A percentile compares a stretch with the other conserved stretches of the same genome.
These are phyloP conservation scores for Dissoconium aciculare DNA, from an alignment of 2,329 filamentous ascomycete genomes.

Conservation along the genomic window DNA sequence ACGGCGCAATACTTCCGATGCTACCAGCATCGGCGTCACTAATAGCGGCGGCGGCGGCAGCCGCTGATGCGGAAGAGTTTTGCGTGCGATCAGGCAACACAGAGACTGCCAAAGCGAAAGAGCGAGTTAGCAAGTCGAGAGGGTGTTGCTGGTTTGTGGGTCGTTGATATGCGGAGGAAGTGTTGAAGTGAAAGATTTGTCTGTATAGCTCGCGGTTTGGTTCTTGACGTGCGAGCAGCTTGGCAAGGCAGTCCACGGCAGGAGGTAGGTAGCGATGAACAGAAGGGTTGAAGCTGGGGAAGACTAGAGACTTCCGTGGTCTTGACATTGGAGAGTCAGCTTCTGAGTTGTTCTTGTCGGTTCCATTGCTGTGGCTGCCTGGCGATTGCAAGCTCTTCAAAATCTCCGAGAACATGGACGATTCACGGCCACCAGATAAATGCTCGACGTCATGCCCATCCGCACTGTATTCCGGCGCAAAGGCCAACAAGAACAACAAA, in stretches of 20 bases:
- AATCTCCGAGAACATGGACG: constrained; percentile 40
- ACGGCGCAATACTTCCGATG: constrained; percentile 33
- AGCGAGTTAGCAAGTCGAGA: constrained; percentile 68
- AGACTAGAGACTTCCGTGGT: constrained; percentile 60
- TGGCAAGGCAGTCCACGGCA: constrained; percentile 79
- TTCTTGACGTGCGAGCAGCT: constrained; percentile 81
- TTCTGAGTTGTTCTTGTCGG: no score
- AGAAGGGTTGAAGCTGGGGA: constrained; percentile 64
- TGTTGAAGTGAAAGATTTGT: constrained; percentile 56
- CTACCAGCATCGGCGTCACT: no score
- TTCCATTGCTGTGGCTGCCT: constrained; percentile 22
- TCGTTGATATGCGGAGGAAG: constrained; percentile 27
- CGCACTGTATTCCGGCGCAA: constrained; percentile 60
- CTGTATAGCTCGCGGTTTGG: constrained; percentile 80
- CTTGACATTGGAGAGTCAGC: no score
- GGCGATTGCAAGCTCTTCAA: no score
- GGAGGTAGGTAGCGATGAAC: constrained; percentile 78
- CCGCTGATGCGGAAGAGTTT: not conserved
- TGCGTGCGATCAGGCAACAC: constrained; percentile 62
- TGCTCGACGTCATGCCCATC: no score
- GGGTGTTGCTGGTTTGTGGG: constrained; percentile 34
- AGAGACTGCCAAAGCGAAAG: constrained; percentile 76
- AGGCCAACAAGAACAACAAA: constrained; percentile 77
- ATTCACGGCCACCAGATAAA: no score
- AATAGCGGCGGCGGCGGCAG: no score